These are phyloP conservation scores for Rosa chinensis DNA, from an alignment of 306 rosid species.

Conservation along the genomic window DNA sequence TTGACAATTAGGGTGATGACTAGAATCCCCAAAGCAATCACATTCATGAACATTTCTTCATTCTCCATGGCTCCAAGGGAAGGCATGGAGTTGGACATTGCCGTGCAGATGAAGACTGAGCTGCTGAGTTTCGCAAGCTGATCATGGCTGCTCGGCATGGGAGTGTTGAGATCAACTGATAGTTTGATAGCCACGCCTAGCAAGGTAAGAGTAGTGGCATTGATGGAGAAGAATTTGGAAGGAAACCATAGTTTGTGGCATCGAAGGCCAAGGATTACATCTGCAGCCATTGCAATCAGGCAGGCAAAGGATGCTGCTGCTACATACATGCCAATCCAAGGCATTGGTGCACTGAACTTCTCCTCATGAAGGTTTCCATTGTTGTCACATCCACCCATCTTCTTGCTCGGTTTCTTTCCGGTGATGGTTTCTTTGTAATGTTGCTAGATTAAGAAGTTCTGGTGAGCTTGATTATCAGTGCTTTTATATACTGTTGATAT, in stretches of 20 bases:
- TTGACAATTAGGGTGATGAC: constrained; percentile 73
- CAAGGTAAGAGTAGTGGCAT: constrained; percentile 77
- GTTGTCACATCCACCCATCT: constrained; percentile 60
- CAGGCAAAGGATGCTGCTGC: constrained; percentile 69
- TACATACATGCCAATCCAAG: constrained; percentile 90
- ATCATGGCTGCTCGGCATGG: constrained; percentile 71
- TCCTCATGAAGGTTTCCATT: constrained; percentile 59
- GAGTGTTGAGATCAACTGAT: constrained; percentile 77
- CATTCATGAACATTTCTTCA: constrained; percentile 61
- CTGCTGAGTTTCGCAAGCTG: constrained; percentile 84
- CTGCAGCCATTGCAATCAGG: constrained; percentile 62
- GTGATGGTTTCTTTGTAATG: neutral
- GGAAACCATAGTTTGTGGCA: constrained; percentile 72
- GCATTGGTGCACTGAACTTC: constrained; percentile 76
- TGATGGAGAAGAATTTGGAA: constrained; percentile 60
- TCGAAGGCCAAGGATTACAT: constrained; percentile 50
- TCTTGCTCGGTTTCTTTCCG: neutral
- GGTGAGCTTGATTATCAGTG: neutral
- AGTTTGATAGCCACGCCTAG: constrained; percentile 61
- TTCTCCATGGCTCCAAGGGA: constrained; percentile 75
- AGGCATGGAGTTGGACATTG: constrained; percentile 78
- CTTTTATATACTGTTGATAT: neutral
- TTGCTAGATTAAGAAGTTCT: neutral
- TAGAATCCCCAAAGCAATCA: constrained; percentile 70
- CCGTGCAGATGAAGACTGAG: constrained; percentile 63